Conservation (phyloP, 768 basidiomycete species). For the Mycena galopus region DNA sequence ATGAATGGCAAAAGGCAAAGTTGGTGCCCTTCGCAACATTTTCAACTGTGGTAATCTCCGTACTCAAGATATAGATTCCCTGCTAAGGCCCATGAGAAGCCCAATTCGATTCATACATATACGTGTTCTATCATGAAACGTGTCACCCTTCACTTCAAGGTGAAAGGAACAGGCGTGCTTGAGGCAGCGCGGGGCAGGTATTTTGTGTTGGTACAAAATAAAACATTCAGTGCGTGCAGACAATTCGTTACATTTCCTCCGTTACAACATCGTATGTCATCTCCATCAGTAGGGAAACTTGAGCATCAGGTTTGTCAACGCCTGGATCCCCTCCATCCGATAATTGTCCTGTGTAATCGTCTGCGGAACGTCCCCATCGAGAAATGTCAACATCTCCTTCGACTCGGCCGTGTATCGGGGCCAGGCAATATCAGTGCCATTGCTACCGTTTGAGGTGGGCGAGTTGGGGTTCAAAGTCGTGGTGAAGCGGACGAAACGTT, state of each 20-base stretch:
- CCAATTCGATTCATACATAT: too few relatives aligned
- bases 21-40: too few relatives aligned
- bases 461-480: slow-evolving; percentile 40
- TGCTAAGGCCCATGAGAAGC: too few relatives aligned
- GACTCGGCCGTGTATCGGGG: slow-evolving; percentile 34
- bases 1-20: too few relatives aligned
- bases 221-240: background rate
- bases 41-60: too few relatives aligned
- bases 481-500: slow-evolving; percentile 43
- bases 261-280: background rate
- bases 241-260: background rate
- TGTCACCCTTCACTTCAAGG: too few relatives aligned
- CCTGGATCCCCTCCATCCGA: slow-evolving; percentile 34
- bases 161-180: too few relatives aligned
- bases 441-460: too few relatives aligned
- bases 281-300: slow-evolving; percentile 26
- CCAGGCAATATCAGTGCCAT: slow-evolving; percentile 37
- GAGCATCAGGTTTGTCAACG: slow-evolving; percentile 20
- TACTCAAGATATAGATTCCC: too few relatives aligned
- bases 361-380: slow-evolving; percentile 33
- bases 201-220: too few relatives aligned
- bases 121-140: too few relatives aligned
- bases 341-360: slow-evolving; percentile 39
- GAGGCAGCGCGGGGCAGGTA: too few relatives aligned
- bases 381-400: slow-evolving; percentile 38